Percentiles rank a stretch among this genome's conserved stretches.
Conservation (phyloP, 140 eudicot species). For the Senecio squalidus region DNA sequence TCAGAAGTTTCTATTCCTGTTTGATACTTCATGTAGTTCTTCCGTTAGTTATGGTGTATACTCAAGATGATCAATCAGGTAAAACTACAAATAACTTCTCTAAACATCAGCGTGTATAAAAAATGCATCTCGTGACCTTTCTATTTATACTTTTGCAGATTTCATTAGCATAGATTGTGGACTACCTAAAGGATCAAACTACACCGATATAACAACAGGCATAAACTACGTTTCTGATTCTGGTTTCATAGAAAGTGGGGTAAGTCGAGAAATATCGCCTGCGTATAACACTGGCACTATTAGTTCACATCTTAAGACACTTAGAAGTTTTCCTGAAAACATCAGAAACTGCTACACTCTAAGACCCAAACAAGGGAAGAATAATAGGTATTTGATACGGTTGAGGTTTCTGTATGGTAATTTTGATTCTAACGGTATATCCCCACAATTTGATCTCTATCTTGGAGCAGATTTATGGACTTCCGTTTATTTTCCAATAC, state of each 20-base stretch:
- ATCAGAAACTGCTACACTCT: slow-evolving; percentile 37
- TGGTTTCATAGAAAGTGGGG: background rate
- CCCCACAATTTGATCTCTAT: slow-evolving; percentile 32
- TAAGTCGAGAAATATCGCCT: background rate
- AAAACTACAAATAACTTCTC: background rate
- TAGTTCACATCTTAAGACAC: background rate
- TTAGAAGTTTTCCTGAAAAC: slow-evolving; percentile 37
- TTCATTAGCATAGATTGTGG: slow-evolving; percentile 50
- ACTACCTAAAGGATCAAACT: slow-evolving; percentile 10
- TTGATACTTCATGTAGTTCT: slow-evolving; percentile 2
- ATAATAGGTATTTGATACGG: slow-evolving; percentile 18
- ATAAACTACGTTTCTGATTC: background rate
- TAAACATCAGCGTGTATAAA: no score
- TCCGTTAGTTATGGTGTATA: background rate
- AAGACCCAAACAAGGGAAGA: slow-evolving; percentile 20
- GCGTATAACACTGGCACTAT: background rate
- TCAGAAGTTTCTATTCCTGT: background rate
- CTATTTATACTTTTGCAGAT: slow-evolving; percentile 8
- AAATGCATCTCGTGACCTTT: background rate
- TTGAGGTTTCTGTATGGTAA: slow-evolving; percentile 30
- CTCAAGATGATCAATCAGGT: slow-evolving; percentile 36
- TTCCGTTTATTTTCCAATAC: background rate
- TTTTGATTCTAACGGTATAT: slow-evolving; percentile 14
- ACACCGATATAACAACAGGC: slow-evolving; percentile 15
- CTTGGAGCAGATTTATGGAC: slow-evolving; percentile 41